phyloP scores from a whole-genome alignment of 805 yeast species.

The Spathaspora passalidarum region DNA sequence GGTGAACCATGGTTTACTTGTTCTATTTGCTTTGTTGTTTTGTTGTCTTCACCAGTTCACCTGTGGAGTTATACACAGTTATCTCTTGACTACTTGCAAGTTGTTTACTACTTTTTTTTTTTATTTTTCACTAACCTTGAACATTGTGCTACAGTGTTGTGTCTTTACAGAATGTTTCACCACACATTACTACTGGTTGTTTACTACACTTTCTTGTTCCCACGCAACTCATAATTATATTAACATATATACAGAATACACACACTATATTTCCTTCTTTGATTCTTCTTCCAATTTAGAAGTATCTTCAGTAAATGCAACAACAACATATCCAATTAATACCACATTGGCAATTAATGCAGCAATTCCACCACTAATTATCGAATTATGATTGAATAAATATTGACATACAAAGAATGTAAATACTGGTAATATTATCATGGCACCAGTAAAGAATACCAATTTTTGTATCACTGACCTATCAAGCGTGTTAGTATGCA shows the following conservation, averaged over 20 bases:
- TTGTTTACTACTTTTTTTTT: not conserved
- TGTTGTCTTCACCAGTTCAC: not conserved
- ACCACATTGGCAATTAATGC: slow-evolving; percentile 75
- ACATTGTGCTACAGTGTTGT: not conserved
- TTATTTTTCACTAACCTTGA: not conserved
- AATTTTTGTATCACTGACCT: slow-evolving; percentile 67
- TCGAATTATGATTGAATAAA: slow-evolving; percentile 46
- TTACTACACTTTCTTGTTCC: not conserved
- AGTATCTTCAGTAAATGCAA: slow-evolving; percentile 69
- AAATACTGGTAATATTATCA: slow-evolving; percentile 65
- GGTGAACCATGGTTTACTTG: slow-evolving; percentile 46
- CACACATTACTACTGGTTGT: not conserved
- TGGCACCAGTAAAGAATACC: slow-evolving; percentile 70
- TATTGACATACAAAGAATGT: slow-evolving; percentile 59
- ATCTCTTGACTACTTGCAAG: not conserved
- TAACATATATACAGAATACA: not conserved
- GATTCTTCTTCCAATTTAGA: slow-evolving; percentile 18
- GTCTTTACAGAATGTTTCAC: not conserved
- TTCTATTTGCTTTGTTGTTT: not conserved
- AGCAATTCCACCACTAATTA: slow-evolving; percentile 77
- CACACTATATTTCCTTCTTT: slow-evolving; percentile 7
- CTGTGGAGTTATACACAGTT: not conserved
- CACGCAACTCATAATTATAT: not conserved
- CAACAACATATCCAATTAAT: slow-evolving; percentile 66
- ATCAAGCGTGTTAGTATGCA: slow-evolving; percentile 9